A percentile compares a stretch with the other conserved stretches of the same genome.
phyloP scores from a whole-genome alignment of 2,329 filamentous ascomycete species.

The Blastomyces emzantsi region DNA sequence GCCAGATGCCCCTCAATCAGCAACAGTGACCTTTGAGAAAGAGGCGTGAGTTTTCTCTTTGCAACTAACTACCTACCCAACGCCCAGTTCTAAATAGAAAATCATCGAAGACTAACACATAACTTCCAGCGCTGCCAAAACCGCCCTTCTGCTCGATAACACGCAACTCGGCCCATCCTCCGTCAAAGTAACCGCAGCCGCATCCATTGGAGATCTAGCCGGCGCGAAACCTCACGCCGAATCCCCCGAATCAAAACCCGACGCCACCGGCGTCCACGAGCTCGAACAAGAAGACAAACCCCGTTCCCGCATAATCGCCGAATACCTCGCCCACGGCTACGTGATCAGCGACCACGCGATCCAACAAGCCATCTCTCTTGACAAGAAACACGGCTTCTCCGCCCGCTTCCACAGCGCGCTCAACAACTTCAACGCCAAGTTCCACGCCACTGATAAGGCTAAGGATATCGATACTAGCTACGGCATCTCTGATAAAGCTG shows the following conservation, averaged over 20 bases:
- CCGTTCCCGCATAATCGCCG: conserved; percentile 81
- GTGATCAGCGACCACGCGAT: conserved; percentile 68
- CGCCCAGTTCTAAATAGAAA: background rate
- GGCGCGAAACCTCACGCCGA: conserved; percentile 49
- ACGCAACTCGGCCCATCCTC: conserved; percentile 73
- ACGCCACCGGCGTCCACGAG: conserved; percentile 43
- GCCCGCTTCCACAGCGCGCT: conserved; percentile 69
- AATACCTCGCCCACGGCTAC: conserved; percentile 96
- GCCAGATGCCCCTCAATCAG: conserved; percentile 61
- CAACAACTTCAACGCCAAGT: conserved; percentile 69
- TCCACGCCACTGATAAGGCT: conserved; percentile 79
- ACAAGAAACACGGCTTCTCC: conserved; percentile 81
- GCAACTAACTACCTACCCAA: background rate
- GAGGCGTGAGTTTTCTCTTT: conserved; percentile 51
- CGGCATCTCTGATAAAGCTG: conserved; percentile 66
- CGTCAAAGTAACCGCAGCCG: conserved; percentile 69
- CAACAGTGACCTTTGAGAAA: conserved; percentile 95
- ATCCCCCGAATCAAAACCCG: conserved; percentile 44
- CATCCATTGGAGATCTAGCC: conserved; percentile 55
- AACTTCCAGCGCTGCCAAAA: conserved; percentile 64
- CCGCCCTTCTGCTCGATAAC: conserved; percentile 91
- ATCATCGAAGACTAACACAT: conserved; percentile 9
- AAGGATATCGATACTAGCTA: conserved; percentile 77
- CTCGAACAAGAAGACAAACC: conserved; percentile 97
- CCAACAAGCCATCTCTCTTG: conserved; percentile 74